These are phyloP conservation scores for Cladophialophora bantiana DNA, from an alignment of 2,329 filamentous ascomycete genomes.

Conservation along the genomic window DNA sequence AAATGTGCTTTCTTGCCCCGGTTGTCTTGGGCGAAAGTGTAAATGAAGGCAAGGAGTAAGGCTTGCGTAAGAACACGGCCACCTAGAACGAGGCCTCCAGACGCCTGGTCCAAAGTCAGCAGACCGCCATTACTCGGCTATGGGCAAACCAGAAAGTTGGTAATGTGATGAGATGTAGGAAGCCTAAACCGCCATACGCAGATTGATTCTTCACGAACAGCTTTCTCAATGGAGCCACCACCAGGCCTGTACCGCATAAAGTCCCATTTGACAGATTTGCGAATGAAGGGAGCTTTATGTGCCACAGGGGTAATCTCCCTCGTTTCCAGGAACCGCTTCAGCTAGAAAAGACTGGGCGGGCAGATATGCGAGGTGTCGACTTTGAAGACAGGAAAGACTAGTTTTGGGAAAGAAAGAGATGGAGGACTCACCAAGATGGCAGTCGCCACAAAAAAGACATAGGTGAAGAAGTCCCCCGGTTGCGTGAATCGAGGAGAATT, in stretches of 20 bases:
- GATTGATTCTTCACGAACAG: conserved; percentile 59
- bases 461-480: conserved; percentile 81
- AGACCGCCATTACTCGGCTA: not conserved
- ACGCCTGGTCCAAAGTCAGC: conserved; percentile 48
- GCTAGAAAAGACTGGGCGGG: conserved; percentile 75
- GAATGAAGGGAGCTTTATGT: conserved; percentile 68
- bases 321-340: conserved; percentile 84
- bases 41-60: conserved; percentile 79
- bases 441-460: conserved; percentile 74
- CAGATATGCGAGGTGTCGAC: conserved; percentile 73
- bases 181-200: conserved; percentile 68
- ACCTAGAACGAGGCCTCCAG: conserved; percentile 49
- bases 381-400: conserved; percentile 34
- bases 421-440: conserved; percentile 77
- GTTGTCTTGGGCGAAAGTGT: conserved; percentile 87
- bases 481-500: conserved; percentile 73
- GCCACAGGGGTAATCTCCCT: conserved; percentile 79
- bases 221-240: conserved; percentile 77
- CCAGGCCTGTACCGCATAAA: conserved; percentile 74
- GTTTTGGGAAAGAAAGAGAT: conserved; percentile 34
- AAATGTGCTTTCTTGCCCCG: conserved; percentile 77
- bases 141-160: conserved; percentile 12
- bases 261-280: conserved; percentile 64
- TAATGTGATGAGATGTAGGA: conserved; percentile 62
- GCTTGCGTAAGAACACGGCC: conserved; percentile 56